Base-by-base conservation (phyloP, 495 filamentous ascomycete genomes). In the Oidiodendron maius region DNA sequence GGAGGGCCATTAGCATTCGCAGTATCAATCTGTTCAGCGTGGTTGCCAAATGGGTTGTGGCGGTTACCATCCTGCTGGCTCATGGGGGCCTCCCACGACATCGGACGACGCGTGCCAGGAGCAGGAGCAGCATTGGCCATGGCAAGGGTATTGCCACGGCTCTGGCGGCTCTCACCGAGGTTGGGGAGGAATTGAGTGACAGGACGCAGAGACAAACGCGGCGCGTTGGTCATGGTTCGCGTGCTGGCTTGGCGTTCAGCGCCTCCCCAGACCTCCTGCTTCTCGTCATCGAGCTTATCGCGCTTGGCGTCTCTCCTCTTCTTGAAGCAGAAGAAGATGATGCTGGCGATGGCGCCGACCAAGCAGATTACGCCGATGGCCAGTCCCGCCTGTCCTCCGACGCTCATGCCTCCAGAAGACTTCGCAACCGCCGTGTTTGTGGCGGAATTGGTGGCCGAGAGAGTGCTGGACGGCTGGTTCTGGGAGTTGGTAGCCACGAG, bases 131-230 rank as follows among this genome's bases (percentile, higher is more conserved):
- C 50, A 54, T 26, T 52, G 53, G 40, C 59, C 15, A 25, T 25
- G 60, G 39, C 52, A 35, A 60, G 50, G 37, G 65, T 65, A 43
- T 69, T 69, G 24, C 69, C 74, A 25, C 75, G 67, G 67, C 73
- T 73, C 44, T 67, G 61, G 12, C 53, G 53, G 45, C 52, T 60
- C 44, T 53, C 52, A 15, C 59, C 66, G 34, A 89, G 70, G 50
- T 78, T 83, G 8, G 90, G 90, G 11, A 84, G 74, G 63, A 97
- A 94, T 57, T 95, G 82, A 46, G 89, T 91, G 25, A 95, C 78
- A 0, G 91, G 93, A 30, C 89, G 84, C 41, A 96, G 75, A 56
- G 89, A 94, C 36, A 97, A 74, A 45, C 82, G 80, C 3, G 91
- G 86, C 15, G 81, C 82, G 39, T 71, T 74, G 11, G 75, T 65